phyloP scores from a whole-genome alignment of 2,329 filamentous ascomycete species.

The Botrytis medusae region DNA sequence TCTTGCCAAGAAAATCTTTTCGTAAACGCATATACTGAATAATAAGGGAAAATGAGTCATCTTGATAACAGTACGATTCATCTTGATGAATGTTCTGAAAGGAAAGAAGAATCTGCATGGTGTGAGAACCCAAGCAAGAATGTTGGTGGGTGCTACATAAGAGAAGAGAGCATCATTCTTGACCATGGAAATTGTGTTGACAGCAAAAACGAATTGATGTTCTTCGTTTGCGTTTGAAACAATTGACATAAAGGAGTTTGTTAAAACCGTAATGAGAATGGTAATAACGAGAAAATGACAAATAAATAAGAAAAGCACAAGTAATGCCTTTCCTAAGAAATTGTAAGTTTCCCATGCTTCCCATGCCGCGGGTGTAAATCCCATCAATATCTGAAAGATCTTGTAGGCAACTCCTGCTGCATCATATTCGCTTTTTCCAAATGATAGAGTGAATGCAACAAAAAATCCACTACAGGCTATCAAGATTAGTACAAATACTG shows the following conservation, averaged over 20 bases:
- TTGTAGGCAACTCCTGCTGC: conserved; percentile 79
- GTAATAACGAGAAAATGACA: conserved; percentile 95
- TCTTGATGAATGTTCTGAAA: conserved; percentile 74
- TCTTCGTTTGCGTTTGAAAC: conserved; percentile 92
- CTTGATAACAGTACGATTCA: conserved; percentile 92
- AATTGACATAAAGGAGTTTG: conserved; percentile 94
- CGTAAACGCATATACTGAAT: conserved; percentile 84
- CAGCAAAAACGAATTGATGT: conserved; percentile 88
- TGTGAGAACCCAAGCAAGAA: conserved; percentile 85
- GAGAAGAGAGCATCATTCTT: conserved; percentile 97
- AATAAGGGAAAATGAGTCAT: conserved; percentile 84
- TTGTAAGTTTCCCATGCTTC: conserved; percentile 78
- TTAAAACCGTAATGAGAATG: conserved; percentile 91
- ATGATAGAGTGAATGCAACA: conserved; percentile 86
- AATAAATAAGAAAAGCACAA: conserved; percentile 85
- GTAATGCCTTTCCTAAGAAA: conserved; percentile 69
- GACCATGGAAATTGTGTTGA: conserved; percentile 97
- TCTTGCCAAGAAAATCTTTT: conserved; percentile 73
- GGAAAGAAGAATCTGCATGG: conserved; percentile 79
- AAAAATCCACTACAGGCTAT: conserved; percentile 94
- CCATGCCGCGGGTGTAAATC: conserved; percentile 94
- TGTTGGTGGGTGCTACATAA: conserved; percentile 87
- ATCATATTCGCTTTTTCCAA: conserved; percentile 66
- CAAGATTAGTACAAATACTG: conserved; percentile 78
- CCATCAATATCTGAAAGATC: conserved; percentile 93